phyloP scores from a whole-genome alignment of 2,329 filamentous ascomycete species.

The Lithohypha guttulata region DNA sequence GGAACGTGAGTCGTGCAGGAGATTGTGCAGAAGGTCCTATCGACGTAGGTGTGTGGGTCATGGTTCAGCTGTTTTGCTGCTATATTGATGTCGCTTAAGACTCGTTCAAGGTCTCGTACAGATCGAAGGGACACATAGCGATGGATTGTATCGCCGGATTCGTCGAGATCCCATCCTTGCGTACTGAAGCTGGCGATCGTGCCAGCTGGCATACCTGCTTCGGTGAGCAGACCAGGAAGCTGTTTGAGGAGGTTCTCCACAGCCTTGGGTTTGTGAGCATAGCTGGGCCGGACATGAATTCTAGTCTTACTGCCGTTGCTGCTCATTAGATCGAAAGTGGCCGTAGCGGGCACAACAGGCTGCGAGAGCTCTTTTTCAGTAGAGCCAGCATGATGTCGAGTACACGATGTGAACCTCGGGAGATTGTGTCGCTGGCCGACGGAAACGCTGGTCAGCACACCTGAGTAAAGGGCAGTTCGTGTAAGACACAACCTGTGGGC shows the following conservation, averaged over 20 bases:
- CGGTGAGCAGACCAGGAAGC: constrained; percentile 1
- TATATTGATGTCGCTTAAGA: constrained; percentile 11
- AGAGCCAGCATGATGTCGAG: too few relatives aligned
- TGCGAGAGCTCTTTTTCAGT: too few relatives aligned
- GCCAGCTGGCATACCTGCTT: neutral
- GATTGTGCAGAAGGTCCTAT: constrained; percentile 12
- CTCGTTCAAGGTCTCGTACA: constrained; percentile 7
- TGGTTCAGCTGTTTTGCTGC: constrained; percentile 17
- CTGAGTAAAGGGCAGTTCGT: too few relatives aligned
- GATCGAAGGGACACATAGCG: constrained; percentile 13
- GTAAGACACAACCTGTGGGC: too few relatives aligned
- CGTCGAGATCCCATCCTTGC: constrained; percentile 16
- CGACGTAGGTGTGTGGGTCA: constrained; percentile 18
- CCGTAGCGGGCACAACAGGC: too few relatives aligned
- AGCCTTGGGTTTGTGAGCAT: constrained; percentile 6
- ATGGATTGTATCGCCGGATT: constrained; percentile 17
- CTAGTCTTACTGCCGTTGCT: neutral
- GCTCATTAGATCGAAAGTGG: neutral
- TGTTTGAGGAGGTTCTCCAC: constrained; percentile 1
- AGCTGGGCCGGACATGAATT: constrained; percentile 1
- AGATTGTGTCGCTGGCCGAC: too few relatives aligned
- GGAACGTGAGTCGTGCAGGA: constrained; percentile 22
- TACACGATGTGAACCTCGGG: too few relatives aligned
- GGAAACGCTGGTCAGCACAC: too few relatives aligned
- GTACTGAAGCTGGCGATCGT: neutral